Evolutionary conservation across 1,139 yeast genomes (phyloP), one percentile per base, ranked within the genome.

Genomic region (Zygosaccharomyces sapae): DNA sequence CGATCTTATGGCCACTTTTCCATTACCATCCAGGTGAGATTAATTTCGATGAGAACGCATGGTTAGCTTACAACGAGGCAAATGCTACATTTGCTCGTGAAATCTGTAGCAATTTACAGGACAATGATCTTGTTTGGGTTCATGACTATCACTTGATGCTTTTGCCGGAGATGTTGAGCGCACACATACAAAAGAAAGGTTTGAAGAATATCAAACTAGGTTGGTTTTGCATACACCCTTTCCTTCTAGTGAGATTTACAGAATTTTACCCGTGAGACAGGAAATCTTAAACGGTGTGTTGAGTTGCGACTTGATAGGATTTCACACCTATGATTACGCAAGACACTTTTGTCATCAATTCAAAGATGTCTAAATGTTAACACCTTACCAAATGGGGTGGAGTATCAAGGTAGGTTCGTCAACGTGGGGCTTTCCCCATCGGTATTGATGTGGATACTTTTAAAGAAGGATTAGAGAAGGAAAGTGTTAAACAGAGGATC

Each of bases 1-100:
- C 82, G 31, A 94, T 94, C 54, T 72, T 94, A 54, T 94, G 99
- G 99, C 99, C 99, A 1, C 70, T 94, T 52, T 94, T 94, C 72
- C 99, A 94, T 67, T 94, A 94, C 69, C 98, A 94, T 65, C 98
- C 99, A 0, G 98, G 98, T 52, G 99, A 94, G 69, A 94, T 94
- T 86, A 89, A 87, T 65, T 94, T 94, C 64, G 98, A 94, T 67
- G 98, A 94, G 66, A 81, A 81, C 54, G 96, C 97, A 2, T 94
- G 98, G 98, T 94, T 92, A 43, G 97, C 97, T 1, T 94, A 94
- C 67, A 86, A 89, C 50, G 95, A 89, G 67, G 98, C 98, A 16
- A 94, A 94, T 66, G 71, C 83, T 51, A 73, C 78, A 54, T 94
- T 94, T 71, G 95, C 97, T 19, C 71, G 79, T 43, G 84, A 76